A percentile compares a stretch with the other conserved stretches of the same genome.
Conservation (phyloP, 306 rosid species). For the Hippophae tibetana region DNA sequence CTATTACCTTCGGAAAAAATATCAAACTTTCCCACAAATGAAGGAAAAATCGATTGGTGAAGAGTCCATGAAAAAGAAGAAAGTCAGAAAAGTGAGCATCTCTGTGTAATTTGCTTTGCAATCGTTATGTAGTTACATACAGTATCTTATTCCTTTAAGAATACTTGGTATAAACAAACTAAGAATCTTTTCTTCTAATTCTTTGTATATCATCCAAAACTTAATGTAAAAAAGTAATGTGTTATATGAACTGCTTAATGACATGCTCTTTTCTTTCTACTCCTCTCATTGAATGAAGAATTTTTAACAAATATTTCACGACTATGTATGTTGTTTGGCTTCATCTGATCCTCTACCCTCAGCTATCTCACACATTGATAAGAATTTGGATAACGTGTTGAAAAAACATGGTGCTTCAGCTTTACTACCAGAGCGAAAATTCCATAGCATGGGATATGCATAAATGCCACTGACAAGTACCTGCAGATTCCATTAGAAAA, state of each 20-base stretch:
- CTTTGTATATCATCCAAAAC: constrained; percentile 18
- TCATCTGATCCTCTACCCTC: constrained; percentile 9
- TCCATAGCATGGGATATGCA: constrained; percentile 94
- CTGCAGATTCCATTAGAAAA: constrained; percentile 25
- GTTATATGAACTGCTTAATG: constrained; percentile 6
- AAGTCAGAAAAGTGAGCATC: constrained; percentile 5
- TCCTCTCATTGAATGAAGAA: constrained; percentile 15
- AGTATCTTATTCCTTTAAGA: constrained; percentile 1
- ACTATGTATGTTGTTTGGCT: background rate
- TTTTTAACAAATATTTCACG: background rate
- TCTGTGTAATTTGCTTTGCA: background rate
- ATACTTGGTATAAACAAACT: constrained; percentile 9
- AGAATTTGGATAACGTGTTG: constrained; percentile 50
- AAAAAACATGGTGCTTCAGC: constrained; percentile 62
- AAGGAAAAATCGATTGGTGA: too few relatives aligned
- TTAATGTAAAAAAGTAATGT: constrained; percentile 1
- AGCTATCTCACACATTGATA: constrained; percentile 45
- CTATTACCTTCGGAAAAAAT: too few relatives aligned
- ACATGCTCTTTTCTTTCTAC: constrained; percentile 1
- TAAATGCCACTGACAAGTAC: constrained; percentile 70
- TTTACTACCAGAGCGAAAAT: constrained; percentile 62
- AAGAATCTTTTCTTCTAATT: constrained; percentile 12
- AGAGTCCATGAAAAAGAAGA: background rate
- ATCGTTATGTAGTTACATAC: constrained; percentile 15
- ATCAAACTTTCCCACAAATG: background rate